Base-by-base conservation (phyloP, 106 monocot species). In the Narthecium ossifragum region DNA sequence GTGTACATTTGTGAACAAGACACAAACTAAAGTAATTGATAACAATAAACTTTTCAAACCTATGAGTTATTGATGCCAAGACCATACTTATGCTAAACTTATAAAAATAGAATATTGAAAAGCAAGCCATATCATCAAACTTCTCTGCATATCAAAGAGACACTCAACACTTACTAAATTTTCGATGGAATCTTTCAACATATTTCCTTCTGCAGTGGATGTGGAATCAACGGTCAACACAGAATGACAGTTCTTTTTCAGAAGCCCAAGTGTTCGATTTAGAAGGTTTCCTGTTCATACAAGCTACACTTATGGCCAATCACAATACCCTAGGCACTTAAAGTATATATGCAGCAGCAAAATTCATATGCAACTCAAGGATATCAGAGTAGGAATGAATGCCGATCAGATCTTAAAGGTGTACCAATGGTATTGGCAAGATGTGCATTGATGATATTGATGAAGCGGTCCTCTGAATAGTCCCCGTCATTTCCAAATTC, bases 401-500 rank as follows among this genome's bases (percentile, higher is more conserved):
- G n/a, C n/a, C n/a, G 10, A 67, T 56, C 34, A 12, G 6, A 12
- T 21, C 24, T 28, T 49, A n/a, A 34, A 49, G 1, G 59, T 23
- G 55, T 76, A 98, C 96, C 96, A 47, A 98, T 78, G 25, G 96
- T 90, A 63, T 98, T 87, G 3, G 96, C 90, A 63, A 98, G 90
- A 68, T 98, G 86, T 37, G 96, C 90, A 78, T 98, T 98, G 27
- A 90, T 86, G 63, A 73, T 86, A 64, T 81, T 90, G 57, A 98
- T 76, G 56, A 98, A 98, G 13, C 83, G 90, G 11, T 98, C 90
- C 61, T 98, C 86, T 52, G 90, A 86, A 67, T 86, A 98, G 60
- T 98, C 96, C 17, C 96, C 96, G 69, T 98, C 96, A 62, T 77
- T 90, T 25, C 96, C 96, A 68, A 98, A 87, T 62, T 98, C 96